Conservation (phyloP, 192 early-diverging fungal species). For the Entomortierella lignicola region DNA sequence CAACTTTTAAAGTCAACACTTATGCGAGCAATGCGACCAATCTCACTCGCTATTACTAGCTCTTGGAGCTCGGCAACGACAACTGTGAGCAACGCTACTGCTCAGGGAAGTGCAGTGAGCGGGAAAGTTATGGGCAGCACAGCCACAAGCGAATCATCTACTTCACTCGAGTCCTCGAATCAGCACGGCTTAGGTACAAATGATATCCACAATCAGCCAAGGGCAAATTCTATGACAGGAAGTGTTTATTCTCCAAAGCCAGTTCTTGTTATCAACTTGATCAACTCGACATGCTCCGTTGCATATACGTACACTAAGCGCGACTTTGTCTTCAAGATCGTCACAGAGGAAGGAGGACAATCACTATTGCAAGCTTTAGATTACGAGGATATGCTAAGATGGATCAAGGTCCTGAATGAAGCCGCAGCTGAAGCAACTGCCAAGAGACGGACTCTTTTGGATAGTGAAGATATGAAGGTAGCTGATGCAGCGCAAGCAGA, state of each 20-base stretch:
- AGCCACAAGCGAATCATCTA: background rate
- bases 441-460: slow-evolving; percentile 74
- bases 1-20: slow-evolving; percentile 43
- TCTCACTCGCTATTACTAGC: slow-evolving; percentile 50
- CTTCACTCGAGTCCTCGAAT: background rate
- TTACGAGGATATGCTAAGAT: slow-evolving; percentile 76
- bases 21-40: slow-evolving; percentile 51
- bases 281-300: slow-evolving; percentile 78
- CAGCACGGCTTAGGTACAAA: background rate
- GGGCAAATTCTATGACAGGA: background rate
- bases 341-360: slow-evolving; percentile 84
- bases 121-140: slow-evolving; percentile 34
- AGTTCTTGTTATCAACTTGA: slow-evolving; percentile 79
- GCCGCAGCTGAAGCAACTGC: slow-evolving; percentile 78
- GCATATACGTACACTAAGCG: slow-evolving; percentile 74
- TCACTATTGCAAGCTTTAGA: slow-evolving; percentile 77
- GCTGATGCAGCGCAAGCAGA: slow-evolving; percentile 1
- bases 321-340: slow-evolving; percentile 81
- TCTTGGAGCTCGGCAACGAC: slow-evolving; percentile 52
- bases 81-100: slow-evolving; percentile 45
- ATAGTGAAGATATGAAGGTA: slow-evolving; percentile 62
- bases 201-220: background rate
- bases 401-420: slow-evolving; percentile 75
- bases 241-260: slow-evolving; percentile 57
- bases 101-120: slow-evolving; percentile 32